Conservation (phyloP, 2,329 filamentous ascomycete species). For the Arthroderma uncinatum region DNA sequence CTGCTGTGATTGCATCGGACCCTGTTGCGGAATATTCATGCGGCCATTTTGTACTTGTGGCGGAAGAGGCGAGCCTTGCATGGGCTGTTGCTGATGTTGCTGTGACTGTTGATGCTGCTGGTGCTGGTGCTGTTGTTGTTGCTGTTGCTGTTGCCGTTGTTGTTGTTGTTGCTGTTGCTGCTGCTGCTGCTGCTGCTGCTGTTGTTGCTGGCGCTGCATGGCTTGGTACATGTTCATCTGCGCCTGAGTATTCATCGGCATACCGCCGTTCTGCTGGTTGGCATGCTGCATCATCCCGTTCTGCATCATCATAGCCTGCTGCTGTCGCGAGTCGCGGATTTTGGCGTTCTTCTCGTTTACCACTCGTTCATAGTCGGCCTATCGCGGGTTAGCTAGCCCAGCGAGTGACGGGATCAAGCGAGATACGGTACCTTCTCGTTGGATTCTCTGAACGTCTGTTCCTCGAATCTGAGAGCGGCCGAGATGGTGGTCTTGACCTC, state of each 20-base stretch:
- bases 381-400: slow-evolving; percentile 7
- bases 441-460: slow-evolving; percentile 34
- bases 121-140: slow-evolving; percentile 17
- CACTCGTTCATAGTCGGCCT: slow-evolving; percentile 36
- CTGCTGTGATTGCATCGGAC: slow-evolving; percentile 21
- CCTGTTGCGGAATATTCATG: background rate
- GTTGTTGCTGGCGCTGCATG: slow-evolving; percentile 24
- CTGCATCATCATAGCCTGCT: slow-evolving; percentile 32
- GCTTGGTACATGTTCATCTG: slow-evolving; percentile 38
- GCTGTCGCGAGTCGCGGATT: slow-evolving; percentile 35
- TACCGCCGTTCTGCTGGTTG: slow-evolving; percentile 19
- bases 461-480: slow-evolving; percentile 36
- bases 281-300: slow-evolving; percentile 31
- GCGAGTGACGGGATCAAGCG: background rate
- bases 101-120: slow-evolving; percentile 1
- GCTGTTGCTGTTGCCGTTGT: slow-evolving; percentile 19
- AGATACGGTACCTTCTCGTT: slow-evolving; percentile 24
- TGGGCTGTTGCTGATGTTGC: background rate
- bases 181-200: slow-evolving; percentile 17
- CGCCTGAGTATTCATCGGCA: slow-evolving; percentile 28
- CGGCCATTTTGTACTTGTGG: background rate
- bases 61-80: slow-evolving; percentile 11
- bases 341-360: slow-evolving; percentile 36
- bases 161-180: slow-evolving; percentile 17
- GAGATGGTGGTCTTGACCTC: slow-evolving; percentile 29